Evolutionary conservation across 2,329 filamentous ascomycete genomes (phyloP).

Genomic region (Exophiala aquamarina): DNA sequence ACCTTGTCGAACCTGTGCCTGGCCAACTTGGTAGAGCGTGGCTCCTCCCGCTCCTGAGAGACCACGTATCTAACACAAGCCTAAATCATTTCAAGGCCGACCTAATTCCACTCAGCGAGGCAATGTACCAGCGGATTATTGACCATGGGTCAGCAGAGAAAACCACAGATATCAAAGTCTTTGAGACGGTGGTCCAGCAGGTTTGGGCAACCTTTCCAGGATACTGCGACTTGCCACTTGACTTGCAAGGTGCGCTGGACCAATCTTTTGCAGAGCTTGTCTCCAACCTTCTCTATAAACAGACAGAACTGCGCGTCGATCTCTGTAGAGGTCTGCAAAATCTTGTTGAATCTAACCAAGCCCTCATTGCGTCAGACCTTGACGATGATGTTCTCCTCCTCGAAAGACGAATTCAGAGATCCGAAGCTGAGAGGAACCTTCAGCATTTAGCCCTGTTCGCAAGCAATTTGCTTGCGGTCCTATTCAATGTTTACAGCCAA

Average conservation of each 20-base stretch:
- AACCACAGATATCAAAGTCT: conserved; percentile 96
- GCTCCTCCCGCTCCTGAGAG: conserved; percentile 88
- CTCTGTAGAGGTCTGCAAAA: conserved; percentile 84
- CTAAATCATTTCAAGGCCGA: conserved; percentile 81
- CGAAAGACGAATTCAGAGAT: conserved; percentile 75
- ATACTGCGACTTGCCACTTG: conserved; percentile 89
- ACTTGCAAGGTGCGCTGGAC: conserved; percentile 75
- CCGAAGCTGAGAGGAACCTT: conserved; percentile 74
- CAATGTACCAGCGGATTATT: conserved; percentile 84
- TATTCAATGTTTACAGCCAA: conserved; percentile 99
- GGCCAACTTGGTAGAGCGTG: conserved; percentile 85
- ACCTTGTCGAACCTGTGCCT: conserved; percentile 73
- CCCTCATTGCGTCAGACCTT: conserved; percentile 68
- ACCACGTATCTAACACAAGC: conserved; percentile 85
- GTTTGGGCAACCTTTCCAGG: conserved; percentile 92
- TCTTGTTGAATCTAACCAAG: conserved; percentile 87
- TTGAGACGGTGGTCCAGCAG: conserved; percentile 92
- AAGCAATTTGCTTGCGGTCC: conserved; percentile 85
- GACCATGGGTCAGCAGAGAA: conserved; percentile 81
- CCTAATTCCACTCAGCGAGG: conserved; percentile 84
- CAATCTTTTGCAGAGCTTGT: conserved; percentile 86
- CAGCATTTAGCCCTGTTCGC: conserved; percentile 76
- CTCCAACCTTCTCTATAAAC: conserved; percentile 88
- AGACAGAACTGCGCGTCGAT: conserved; percentile 81
- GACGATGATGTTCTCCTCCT: conserved; percentile 71